Percentiles rank a stretch among this genome's conserved stretches.
These are phyloP conservation scores for Elsinoe necatrix DNA, from an alignment of 2,329 filamentous ascomycete genomes.

Conservation along the genomic window DNA sequence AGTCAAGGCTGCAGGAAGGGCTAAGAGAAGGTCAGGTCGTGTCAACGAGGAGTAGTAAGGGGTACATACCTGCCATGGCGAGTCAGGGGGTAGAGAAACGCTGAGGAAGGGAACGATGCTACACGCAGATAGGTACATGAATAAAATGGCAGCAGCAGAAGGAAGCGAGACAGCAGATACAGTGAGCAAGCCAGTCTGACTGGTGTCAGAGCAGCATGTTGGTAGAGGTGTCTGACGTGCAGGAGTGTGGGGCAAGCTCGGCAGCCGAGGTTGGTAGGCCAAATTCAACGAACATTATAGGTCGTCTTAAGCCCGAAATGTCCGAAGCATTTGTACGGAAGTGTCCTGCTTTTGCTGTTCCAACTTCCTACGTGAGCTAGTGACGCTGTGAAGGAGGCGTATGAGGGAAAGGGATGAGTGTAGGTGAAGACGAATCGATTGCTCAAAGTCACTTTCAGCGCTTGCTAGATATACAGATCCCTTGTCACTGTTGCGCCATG, in stretches of 20 bases:
- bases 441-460: background rate
- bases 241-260: constrained; percentile 1
- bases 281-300: background rate
- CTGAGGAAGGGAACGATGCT: background rate
- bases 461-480: background rate
- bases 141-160: background rate
- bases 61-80: background rate
- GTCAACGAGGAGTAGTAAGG: background rate
- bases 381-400: background rate
- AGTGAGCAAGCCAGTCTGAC: background rate
- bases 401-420: background rate
- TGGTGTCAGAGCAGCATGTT: background rate
- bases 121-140: background rate
- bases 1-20: constrained; percentile 15
- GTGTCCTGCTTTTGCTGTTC: no score
- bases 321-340: background rate
- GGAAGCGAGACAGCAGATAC: background rate
- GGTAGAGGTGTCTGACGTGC: background rate
- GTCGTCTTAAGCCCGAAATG: background rate
- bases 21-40: background rate
- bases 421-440: background rate
- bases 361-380: no score
- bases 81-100: background rate
- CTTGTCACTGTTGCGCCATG: background rate
- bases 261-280: background rate